phyloP scores from a whole-genome alignment of 192 early-diverging fungal genomes.

The Backusella tarrabulga region DNA sequence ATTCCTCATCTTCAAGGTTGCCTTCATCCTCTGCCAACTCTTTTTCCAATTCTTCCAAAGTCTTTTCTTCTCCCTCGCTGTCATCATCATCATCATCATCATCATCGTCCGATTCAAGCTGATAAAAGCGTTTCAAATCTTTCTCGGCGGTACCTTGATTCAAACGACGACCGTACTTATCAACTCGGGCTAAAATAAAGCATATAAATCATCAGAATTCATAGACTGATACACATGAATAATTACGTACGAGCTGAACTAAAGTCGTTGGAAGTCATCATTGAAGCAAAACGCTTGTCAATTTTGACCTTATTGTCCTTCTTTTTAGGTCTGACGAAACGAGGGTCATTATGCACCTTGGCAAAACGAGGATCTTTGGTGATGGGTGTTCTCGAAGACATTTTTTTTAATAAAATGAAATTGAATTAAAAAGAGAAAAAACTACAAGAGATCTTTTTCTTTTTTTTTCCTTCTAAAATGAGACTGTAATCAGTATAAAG shows the following conservation, averaged over 20 bases:
- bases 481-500: not conserved
- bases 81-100: slow-evolving; percentile 33
- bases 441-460: not conserved
- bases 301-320: slow-evolving; percentile 81
- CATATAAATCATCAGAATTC: slow-evolving; percentile 1
- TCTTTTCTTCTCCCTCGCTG: slow-evolving; percentile 35
- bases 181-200: slow-evolving; percentile 57
- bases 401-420: not conserved
- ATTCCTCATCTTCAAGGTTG: slow-evolving; percentile 32
- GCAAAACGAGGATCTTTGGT: slow-evolving; percentile 74
- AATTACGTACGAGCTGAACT: slow-evolving; percentile 47
- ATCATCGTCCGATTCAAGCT: slow-evolving; percentile 58
- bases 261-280: slow-evolving; percentile 73
- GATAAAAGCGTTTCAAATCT: slow-evolving; percentile 76
- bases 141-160: slow-evolving; percentile 42
- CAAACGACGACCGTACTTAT: slow-evolving; percentile 72
- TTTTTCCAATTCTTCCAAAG: slow-evolving; percentile 37
- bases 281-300: slow-evolving; percentile 83
- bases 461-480: not conserved
- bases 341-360: slow-evolving; percentile 79
- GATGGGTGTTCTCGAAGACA: slow-evolving; percentile 19
- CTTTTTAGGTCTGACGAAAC: slow-evolving; percentile 72
- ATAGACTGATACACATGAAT: not conserved
- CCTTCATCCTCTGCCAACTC: slow-evolving; percentile 38
- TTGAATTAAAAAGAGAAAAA: not conserved